Evolutionary conservation across 495 filamentous ascomycete genomes (phyloP).

Genomic region (Aspergillus saccharolyticus): DNA sequence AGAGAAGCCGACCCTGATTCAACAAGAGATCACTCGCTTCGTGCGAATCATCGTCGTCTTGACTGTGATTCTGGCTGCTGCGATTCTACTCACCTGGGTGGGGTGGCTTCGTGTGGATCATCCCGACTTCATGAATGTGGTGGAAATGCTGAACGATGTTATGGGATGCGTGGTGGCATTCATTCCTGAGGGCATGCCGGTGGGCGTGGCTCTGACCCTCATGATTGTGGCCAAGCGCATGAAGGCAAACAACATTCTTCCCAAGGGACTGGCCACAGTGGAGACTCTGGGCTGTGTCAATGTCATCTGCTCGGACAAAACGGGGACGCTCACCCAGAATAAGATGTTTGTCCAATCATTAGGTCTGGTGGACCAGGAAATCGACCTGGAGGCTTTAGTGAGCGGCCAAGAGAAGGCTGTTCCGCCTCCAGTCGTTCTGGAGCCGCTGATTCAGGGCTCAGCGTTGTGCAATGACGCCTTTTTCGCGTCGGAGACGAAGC

Average conservation of each 20-base stretch:
- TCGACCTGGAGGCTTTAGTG: conserved; percentile 21
- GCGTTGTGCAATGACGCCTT: conserved; percentile 63
- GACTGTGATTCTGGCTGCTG: conserved; percentile 47
- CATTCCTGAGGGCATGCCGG: conserved; percentile 67
- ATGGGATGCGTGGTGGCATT: conserved; percentile 68
- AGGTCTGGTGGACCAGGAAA: conserved; percentile 32
- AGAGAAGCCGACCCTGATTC: conserved; percentile 57
- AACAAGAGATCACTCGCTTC: conserved; percentile 64
- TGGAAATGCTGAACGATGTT: conserved; percentile 59
- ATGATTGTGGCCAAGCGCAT: conserved; percentile 61
- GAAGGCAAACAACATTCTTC: conserved; percentile 59
- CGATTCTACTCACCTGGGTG: conserved; percentile 56
- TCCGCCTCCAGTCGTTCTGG: conserved; percentile 10
- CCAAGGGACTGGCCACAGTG: conserved; percentile 65
- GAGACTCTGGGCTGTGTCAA: conserved; percentile 84
- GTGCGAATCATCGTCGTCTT: conserved; percentile 58
- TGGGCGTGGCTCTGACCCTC: conserved; percentile 57
- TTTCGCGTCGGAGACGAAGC: conserved; percentile 56
- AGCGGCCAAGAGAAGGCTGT: conserved; percentile 10
- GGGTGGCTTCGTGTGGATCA: conserved; percentile 57
- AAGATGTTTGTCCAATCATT: conserved; percentile 55
- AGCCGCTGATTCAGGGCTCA: conserved; percentile 25
- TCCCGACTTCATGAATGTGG: conserved; percentile 61
- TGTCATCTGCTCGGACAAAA: conserved; percentile 91
- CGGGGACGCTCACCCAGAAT: conserved; percentile 74